Conservation (phyloP, 139 green algal genomes). For the Pycnococcus provasolii region DNA sequence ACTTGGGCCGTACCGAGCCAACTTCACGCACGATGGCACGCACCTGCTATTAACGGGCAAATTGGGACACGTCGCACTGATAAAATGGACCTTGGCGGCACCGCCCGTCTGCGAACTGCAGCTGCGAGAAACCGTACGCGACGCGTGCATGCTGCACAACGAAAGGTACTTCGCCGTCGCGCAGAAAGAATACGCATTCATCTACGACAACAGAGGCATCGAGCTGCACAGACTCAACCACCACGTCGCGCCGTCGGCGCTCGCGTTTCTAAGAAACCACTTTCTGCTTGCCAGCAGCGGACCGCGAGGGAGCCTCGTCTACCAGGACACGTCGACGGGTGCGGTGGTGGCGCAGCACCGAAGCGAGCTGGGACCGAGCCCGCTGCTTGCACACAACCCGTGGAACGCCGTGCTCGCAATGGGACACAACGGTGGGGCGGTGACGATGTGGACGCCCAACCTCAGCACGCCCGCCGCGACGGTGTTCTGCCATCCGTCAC, state of each 20-base stretch:
- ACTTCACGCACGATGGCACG: too few species aligned
- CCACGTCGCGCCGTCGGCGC: slow-evolving; percentile 20
- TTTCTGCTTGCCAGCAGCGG: slow-evolving; percentile 83
- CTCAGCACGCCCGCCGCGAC: slow-evolving; percentile 63
- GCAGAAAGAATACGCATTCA: slow-evolving; percentile 89
- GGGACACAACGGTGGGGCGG: slow-evolving; percentile 70
- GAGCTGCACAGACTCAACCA: slow-evolving; percentile 90
- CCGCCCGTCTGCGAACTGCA: slow-evolving; percentile 42
- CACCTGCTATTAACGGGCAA: too few species aligned
- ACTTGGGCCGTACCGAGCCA: too few species aligned
- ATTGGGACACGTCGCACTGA: too few species aligned
- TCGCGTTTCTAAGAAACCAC: slow-evolving; percentile 93
- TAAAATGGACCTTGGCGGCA: too few species aligned
- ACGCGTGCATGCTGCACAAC: slow-evolving; percentile 90
- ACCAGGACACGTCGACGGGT: slow-evolving; percentile 89
- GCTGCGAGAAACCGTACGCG: slow-evolving; percentile 73
- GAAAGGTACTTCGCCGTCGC: slow-evolving; percentile 89
- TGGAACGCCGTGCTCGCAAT: slow-evolving; percentile 72
- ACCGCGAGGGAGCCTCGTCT: slow-evolving; percentile 59
- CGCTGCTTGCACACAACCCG: slow-evolving; percentile 71
- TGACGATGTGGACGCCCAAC: slow-evolving; percentile 96
- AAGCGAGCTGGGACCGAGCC: slow-evolving; percentile 61
- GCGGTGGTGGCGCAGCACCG: slow-evolving; percentile 68
- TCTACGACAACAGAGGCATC: slow-evolving; percentile 93
- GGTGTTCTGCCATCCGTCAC: slow-evolving; percentile 79